Evolutionary conservation across 805 yeast species (phyloP).

Genomic region (Wickerhamomyces ciferrii): DNA sequence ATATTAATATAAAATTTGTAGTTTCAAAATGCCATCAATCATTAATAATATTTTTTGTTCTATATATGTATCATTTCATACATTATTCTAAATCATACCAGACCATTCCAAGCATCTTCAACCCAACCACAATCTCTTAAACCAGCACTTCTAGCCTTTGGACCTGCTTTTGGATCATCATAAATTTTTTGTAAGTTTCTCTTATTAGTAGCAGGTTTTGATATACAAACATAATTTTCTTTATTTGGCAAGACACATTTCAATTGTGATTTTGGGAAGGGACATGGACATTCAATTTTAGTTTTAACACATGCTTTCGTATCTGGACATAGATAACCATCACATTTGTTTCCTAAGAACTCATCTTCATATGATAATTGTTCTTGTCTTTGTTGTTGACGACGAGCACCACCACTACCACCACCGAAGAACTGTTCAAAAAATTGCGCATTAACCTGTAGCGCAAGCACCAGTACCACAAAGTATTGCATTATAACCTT

Average conservation of each 20-base stretch:
- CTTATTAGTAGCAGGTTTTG: slow-evolving; percentile 62
- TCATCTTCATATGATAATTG: slow-evolving; percentile 28
- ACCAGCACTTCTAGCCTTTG: slow-evolving; percentile 40
- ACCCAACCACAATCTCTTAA: slow-evolving; percentile 87
- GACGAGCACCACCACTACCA: slow-evolving; percentile 28
- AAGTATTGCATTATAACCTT: neutral
- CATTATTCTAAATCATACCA: slow-evolving; percentile 30
- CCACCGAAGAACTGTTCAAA: slow-evolving; percentile 28
- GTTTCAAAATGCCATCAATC: neutral
- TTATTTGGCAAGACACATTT: slow-evolving; percentile 74
- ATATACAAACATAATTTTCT: slow-evolving; percentile 67
- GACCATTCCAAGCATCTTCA: slow-evolving; percentile 59
- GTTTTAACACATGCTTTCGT: slow-evolving; percentile 71
- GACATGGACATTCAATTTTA: slow-evolving; percentile 82
- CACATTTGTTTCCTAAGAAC: slow-evolving; percentile 43
- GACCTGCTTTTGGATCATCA: slow-evolving; percentile 43
- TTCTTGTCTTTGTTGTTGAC: slow-evolving; percentile 29
- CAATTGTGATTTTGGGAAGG: slow-evolving; percentile 78
- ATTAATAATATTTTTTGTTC: no score
- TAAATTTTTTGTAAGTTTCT: slow-evolving; percentile 26
- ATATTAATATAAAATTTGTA: neutral
- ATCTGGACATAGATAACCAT: slow-evolving; percentile 72
- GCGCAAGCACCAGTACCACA: slow-evolving; percentile 3
- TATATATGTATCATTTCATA: no score
- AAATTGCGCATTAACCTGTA: slow-evolving; percentile 28